Conservation (phyloP, 192 early-diverging fungal species). For the Backusella parvicylindrica region DNA sequence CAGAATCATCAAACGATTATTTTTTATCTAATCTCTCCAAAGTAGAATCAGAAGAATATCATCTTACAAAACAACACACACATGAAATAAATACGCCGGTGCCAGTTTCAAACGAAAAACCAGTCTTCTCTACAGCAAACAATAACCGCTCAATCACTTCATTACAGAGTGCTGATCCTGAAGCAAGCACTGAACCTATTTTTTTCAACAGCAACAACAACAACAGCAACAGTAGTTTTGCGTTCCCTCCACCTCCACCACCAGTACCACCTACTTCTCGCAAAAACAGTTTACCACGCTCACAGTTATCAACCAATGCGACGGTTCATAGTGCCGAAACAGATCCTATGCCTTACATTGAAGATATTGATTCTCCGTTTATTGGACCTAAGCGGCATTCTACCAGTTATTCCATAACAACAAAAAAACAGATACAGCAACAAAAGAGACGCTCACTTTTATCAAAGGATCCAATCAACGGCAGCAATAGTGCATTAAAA, state of each 20-base stretch:
- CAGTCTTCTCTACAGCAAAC: neutral
- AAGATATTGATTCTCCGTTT: neutral
- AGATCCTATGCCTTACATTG: neutral
- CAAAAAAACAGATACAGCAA: neutral
- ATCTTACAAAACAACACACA: neutral
- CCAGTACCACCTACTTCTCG: neutral
- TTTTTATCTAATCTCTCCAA: constrained; percentile 1
- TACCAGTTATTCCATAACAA: neutral
- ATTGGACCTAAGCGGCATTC: constrained; percentile 5
- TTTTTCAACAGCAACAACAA: neutral
- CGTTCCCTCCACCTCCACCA: neutral
- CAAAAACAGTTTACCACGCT: neutral
- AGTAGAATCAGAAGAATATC: neutral
- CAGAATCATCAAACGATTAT: neutral
- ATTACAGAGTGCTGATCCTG: neutral
- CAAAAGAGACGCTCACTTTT: neutral
- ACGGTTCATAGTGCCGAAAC: neutral
- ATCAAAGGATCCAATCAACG: neutral
- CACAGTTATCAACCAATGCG: neutral
- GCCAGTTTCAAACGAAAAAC: constrained; percentile 4
- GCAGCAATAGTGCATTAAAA: neutral
- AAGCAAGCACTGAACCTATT: neutral
- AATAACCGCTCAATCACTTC: neutral
- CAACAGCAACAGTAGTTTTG: neutral
- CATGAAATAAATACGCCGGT: neutral